A percentile compares a stretch with the other conserved stretches of the same genome.
phyloP scores from a whole-genome alignment of 805 yeast genomes.

The Candida sanyiensis region DNA sequence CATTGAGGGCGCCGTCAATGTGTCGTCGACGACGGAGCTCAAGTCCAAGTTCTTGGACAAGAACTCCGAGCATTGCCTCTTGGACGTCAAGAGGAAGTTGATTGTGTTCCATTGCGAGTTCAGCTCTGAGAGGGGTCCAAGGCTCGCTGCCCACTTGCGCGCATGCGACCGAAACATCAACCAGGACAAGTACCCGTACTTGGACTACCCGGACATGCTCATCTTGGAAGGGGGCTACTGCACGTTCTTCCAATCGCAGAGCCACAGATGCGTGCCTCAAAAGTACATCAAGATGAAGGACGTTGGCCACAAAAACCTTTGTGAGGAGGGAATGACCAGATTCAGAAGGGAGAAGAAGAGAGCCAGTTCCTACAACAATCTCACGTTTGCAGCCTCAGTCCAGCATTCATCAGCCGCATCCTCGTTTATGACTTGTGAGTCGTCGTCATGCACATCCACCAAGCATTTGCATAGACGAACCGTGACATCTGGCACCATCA shows the following conservation, averaged over 20 bases:
- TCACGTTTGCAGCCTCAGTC: conserved; percentile 21
- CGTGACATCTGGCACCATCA: conserved; percentile 19
- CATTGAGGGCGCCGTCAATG: conserved; percentile 74
- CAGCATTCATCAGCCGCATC: conserved; percentile 10
- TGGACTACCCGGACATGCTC: conserved; percentile 84
- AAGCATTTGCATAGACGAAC: conserved; percentile 21
- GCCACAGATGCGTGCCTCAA: conserved; percentile 63
- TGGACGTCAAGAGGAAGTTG: conserved; percentile 35
- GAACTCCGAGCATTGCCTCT: conserved; percentile 10
- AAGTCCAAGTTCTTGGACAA: conserved; percentile 45
- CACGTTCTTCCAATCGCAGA: conserved; percentile 56
- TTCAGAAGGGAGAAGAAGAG: conserved; percentile 43
- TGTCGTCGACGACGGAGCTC: conserved; percentile 62
- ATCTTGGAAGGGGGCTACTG: conserved; percentile 91
- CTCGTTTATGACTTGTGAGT: conserved; percentile 4
- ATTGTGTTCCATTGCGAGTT: conserved; percentile 93
- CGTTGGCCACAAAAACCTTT: conserved; percentile 41
- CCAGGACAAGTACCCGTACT: conserved; percentile 68
- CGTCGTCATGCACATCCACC: conserved; percentile 5
- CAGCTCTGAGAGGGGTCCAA: conserved; percentile 89
- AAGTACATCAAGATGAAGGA: conserved; percentile 86
- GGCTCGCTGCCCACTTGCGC: conserved; percentile 81
- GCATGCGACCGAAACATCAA: conserved; percentile 75
- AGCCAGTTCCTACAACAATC: conserved; percentile 31
- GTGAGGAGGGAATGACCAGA: conserved; percentile 49